A percentile compares a stretch with the other conserved stretches of the same genome.
These are phyloP conservation scores for Nakazawaea sp. DNA, from an alignment of 805 yeast genomes.

Conservation along the genomic window DNA sequence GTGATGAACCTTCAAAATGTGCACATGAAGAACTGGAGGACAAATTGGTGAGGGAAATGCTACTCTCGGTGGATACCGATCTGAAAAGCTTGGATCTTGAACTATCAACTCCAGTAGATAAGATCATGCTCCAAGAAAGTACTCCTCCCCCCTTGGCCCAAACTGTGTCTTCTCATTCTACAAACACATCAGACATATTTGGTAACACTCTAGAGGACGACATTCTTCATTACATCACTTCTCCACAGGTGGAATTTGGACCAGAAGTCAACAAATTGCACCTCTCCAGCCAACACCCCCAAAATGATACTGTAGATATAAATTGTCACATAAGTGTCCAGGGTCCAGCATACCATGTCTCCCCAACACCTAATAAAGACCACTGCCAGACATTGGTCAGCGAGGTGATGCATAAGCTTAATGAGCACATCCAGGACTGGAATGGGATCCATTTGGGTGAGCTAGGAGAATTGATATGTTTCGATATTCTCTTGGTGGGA, in stretches of 20 bases:
- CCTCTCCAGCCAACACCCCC: neutral
- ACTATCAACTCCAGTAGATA: no score
- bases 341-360: conserved; percentile 4
- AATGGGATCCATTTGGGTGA: conserved; percentile 9
- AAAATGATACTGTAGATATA: neutral
- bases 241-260: conserved; percentile 3
- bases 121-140: no score
- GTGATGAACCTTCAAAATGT: neutral
- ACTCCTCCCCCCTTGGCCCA: no score
- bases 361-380: neutral
- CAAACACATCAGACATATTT: neutral
- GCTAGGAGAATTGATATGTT: conserved; percentile 6
- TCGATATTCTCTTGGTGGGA: conserved; percentile 9
- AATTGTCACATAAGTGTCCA: conserved; percentile 5
- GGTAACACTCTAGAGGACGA: conserved; percentile 5
- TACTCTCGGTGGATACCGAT: no score
- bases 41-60: neutral
- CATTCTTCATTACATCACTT: neutral
- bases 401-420: conserved; percentile 9
- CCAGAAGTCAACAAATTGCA: conserved; percentile 6
- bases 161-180: neutral
- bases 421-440: conserved; percentile 9
- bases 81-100: no score
- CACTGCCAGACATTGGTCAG: neutral
- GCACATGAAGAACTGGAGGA: conserved; percentile 5